Base-by-base conservation (phyloP, 2,329 filamentous ascomycete genomes). In the Hyphodiscus sp. region DNA sequence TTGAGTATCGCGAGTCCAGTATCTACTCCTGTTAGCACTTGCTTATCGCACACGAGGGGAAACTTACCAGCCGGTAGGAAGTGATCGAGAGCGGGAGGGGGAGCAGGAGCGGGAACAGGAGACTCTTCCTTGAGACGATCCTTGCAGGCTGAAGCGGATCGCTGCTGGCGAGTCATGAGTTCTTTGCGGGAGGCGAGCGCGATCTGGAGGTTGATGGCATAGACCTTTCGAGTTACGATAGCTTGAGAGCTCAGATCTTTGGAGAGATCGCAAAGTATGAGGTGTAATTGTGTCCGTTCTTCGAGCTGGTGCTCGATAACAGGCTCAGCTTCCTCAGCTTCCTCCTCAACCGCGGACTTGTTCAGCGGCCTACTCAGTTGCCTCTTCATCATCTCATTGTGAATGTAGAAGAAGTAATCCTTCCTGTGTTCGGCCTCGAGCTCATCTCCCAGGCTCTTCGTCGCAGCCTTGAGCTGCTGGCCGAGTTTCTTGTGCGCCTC, bases 351-450 rank as follows among this genome's bases (percentile, higher is more conserved):
- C 13, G 48, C 30, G 18, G n/a, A n/a, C 47, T 54, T 49, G 42
- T 53, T 47, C 13, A 41, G 18, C 7, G 33, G n/a, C n/a, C n/a
- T n/a, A n/a, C n/a, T 13, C 13, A 63, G 44, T 54, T 61, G 44
- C 47, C 45, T 57, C 49, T 59, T 58, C 43, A 61, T 60, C 44
- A 56, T 56, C 26, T 61, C 47, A 49, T 60, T 61, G 30, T 63
- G 33, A 47, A 61, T 46, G 8, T 49, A 30, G 23, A 54, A 61
- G 50, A 60, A 55, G 23, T 26, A 26, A 26, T 26, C 23, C 23
- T 26, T 26, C 8, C 23, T 49, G 20, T 51, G 43, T 51, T 23
- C 49, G 13, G n/a, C 46, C 20, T 53, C n/a, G 29, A 60, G 20
- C 50, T 56, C 44, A 18, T 56, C 43, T 50, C 54, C 38, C 29